Evolutionary conservation across 2,329 filamentous ascomycete genomes (phyloP).

Genomic region (Gyromitra esculenta): DNA sequence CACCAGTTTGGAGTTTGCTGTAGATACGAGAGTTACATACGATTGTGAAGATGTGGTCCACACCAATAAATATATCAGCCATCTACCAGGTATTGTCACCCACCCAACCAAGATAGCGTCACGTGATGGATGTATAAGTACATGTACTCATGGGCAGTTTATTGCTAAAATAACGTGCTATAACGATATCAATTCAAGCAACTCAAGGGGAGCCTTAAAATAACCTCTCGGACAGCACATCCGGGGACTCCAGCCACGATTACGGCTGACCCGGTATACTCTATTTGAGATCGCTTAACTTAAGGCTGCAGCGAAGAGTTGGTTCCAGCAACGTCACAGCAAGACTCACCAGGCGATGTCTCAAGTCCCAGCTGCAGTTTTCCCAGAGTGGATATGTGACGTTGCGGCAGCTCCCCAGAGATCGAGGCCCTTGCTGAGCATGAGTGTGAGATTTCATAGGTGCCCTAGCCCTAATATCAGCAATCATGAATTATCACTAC

Average conservation of each 20-base stretch:
- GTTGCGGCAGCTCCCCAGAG: not conserved
- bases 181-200: not conserved
- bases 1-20: not conserved
- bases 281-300: not conserved
- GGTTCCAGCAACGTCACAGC: slow-evolving; percentile 1
- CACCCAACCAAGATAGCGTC: not conserved
- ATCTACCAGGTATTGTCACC: not conserved
- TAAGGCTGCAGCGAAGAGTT: not conserved
- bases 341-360: slow-evolving; percentile 1
- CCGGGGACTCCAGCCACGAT: too few relatives aligned
- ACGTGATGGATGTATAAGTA: not conserved
- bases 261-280: not conserved
- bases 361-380: not conserved
- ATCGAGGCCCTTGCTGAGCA: slow-evolving; percentile 27
- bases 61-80: not conserved
- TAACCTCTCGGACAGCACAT: not conserved
- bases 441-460: not conserved
- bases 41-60: not conserved
- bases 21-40: not conserved
- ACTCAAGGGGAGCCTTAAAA: not conserved
- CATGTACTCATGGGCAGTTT: not conserved
- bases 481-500: not conserved
- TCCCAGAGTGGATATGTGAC: not conserved
- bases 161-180: not conserved
- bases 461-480: not conserved